Conservation (phyloP, 2,329 filamentous ascomycete genomes). For the Fusarium begoniae region DNA sequence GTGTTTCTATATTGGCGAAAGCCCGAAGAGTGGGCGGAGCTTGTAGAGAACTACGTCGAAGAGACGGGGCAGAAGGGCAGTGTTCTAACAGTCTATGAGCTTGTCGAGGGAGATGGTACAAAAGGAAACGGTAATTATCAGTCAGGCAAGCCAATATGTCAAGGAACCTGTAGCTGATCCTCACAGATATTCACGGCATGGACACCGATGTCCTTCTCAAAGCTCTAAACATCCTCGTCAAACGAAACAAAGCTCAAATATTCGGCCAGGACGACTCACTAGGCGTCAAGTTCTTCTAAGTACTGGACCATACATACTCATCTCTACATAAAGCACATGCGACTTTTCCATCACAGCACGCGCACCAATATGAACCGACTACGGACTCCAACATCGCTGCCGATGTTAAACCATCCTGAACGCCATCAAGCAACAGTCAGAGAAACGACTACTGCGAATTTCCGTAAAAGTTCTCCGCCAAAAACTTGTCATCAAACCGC, state of each 20-base stretch:
- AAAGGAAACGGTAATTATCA: slow-evolving; percentile 66
- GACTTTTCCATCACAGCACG: slow-evolving; percentile 2
- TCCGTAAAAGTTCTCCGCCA: slow-evolving; percentile 57
- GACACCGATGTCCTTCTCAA: slow-evolving; percentile 83
- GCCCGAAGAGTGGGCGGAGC: slow-evolving; percentile 88
- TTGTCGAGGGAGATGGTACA: slow-evolving; percentile 86
- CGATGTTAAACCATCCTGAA: slow-evolving; percentile 22
- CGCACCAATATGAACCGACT: slow-evolving; percentile 3
- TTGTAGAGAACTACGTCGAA: slow-evolving; percentile 84
- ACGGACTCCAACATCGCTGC: slow-evolving; percentile 15
- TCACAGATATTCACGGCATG: slow-evolving; percentile 84
- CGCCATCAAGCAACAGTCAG: slow-evolving; percentile 28
- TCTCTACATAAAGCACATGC: slow-evolving; percentile 30
- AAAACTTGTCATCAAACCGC: slow-evolving; percentile 71
- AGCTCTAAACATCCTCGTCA: slow-evolving; percentile 82
- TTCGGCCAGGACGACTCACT: slow-evolving; percentile 89
- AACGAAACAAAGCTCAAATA: slow-evolving; percentile 90
- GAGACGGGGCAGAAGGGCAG: slow-evolving; percentile 87
- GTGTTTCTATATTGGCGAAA: slow-evolving; percentile 86
- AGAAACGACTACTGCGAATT: slow-evolving; percentile 21
- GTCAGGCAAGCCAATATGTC: background rate
- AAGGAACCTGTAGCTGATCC: slow-evolving; percentile 9
- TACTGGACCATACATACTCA: slow-evolving; percentile 17
- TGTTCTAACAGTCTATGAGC: slow-evolving; percentile 92
- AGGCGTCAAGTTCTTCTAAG: slow-evolving; percentile 96